phyloP scores from a whole-genome alignment of 202 grass and related monocot genomes.

The Panicum virgatum region DNA sequence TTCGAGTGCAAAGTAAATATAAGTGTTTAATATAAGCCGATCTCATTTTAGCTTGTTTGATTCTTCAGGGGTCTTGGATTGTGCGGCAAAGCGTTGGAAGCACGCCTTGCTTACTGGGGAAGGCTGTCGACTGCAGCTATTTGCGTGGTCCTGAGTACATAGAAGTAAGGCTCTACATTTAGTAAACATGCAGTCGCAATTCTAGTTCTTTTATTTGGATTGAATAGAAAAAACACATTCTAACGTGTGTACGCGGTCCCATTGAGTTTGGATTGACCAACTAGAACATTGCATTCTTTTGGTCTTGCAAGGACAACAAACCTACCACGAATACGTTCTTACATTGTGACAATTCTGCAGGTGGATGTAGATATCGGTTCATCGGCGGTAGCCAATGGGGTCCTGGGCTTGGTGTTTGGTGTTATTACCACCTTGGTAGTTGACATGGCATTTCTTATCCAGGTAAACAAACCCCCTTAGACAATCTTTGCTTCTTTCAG shows the following conservation, averaged over 20 bases:
- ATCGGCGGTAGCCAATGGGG: slow-evolving; percentile 92
- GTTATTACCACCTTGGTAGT: slow-evolving; percentile 84
- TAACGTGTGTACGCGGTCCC: neutral
- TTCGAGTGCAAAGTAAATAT: neutral
- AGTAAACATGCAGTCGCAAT: neutral
- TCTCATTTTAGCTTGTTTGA: slow-evolving; percentile 33
- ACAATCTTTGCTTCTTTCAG: neutral
- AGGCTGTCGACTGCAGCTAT: slow-evolving; percentile 93
- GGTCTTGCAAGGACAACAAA: neutral
- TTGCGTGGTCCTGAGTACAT: slow-evolving; percentile 81
- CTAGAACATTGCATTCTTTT: neutral
- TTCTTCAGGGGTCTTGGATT: slow-evolving; percentile 91
- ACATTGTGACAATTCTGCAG: slow-evolving; percentile 46
- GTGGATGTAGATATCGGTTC: slow-evolving; percentile 98
- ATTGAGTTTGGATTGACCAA: neutral
- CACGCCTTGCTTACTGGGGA: slow-evolving; percentile 89
- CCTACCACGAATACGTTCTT: neutral
- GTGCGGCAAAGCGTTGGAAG: slow-evolving; percentile 93
- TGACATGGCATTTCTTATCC: slow-evolving; percentile 98
- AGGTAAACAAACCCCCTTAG: slow-evolving; percentile 44
- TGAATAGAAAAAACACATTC: neutral
- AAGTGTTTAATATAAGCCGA: neutral
- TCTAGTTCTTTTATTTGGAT: neutral
- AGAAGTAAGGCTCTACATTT: slow-evolving; percentile 61
- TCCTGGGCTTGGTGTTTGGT: slow-evolving; percentile 90